Percentiles rank a stretch among this genome's conserved stretches.
These are phyloP conservation scores for Elsinoe necatrix DNA, from an alignment of 2,329 filamentous ascomycete species.

Conservation along the genomic window DNA sequence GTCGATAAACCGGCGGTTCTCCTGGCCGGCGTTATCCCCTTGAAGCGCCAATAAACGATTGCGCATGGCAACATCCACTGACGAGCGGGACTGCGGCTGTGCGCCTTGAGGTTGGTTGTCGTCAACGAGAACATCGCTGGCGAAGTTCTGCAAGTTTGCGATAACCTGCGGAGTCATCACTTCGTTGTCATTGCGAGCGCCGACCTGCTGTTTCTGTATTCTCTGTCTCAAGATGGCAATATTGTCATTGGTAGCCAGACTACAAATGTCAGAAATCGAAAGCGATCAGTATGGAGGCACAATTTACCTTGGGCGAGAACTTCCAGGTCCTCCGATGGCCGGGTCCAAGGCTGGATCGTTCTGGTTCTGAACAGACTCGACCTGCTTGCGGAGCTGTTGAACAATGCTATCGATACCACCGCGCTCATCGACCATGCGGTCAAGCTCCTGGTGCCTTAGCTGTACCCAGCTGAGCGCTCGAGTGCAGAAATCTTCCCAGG, in stretches of 20 bases:
- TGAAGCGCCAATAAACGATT: background rate
- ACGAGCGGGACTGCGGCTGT: too few species aligned
- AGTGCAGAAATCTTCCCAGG: slow-evolving; percentile 5
- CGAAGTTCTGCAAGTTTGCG: background rate
- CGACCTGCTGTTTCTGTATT: background rate
- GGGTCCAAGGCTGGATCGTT: slow-evolving; percentile 3
- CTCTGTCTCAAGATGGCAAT: slow-evolving; percentile 3
- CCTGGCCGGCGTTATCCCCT: slow-evolving; percentile 22
- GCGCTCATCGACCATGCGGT: slow-evolving; percentile 4
- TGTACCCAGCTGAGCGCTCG: slow-evolving; percentile 1
- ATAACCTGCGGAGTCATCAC: background rate
- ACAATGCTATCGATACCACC: slow-evolving; percentile 2
- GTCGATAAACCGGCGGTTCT: slow-evolving; percentile 34
- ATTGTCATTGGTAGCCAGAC: background rate
- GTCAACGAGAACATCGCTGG: background rate
- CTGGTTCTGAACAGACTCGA: background rate
- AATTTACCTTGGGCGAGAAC: background rate
- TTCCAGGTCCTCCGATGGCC: background rate
- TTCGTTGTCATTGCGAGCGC: background rate
- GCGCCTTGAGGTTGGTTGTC: background rate
- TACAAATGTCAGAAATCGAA: background rate
- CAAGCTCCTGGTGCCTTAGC: slow-evolving; percentile 3
- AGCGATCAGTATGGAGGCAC: background rate
- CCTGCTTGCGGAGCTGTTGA: background rate
- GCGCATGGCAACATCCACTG: background rate